A percentile compares a stretch with the other conserved stretches of the same genome.
These are phyloP conservation scores for Maudiozyma turicensis DNA, from an alignment of 805 yeast species.

Conservation along the genomic window DNA sequence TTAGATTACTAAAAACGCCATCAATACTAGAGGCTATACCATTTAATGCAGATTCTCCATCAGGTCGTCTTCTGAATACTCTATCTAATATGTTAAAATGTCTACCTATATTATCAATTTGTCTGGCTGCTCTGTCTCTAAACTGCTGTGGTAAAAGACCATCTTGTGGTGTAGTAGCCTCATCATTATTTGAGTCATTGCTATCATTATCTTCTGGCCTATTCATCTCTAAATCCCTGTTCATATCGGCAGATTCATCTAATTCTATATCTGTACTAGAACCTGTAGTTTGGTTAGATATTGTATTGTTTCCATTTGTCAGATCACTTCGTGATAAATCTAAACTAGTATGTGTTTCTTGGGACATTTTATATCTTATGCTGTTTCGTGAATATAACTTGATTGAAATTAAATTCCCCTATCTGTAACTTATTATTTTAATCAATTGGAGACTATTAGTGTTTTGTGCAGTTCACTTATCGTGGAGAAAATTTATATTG, in stretches of 20 bases:
- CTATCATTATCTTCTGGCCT: conserved; percentile 2
- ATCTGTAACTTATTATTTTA: no score
- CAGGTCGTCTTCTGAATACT: conserved; percentile 21
- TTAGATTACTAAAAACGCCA: conserved; percentile 87
- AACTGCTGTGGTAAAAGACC: conserved; percentile 8
- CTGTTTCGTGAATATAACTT: no score
- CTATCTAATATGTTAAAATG: conserved; percentile 34
- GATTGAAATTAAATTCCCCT: no score
- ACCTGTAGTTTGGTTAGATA: no score
- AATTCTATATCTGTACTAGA: not conserved
- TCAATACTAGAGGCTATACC: conserved; percentile 35
- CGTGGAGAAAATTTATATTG: no score
- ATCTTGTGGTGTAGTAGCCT: not conserved
- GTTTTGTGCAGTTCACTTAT: no score
- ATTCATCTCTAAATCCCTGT: conserved; percentile 3
- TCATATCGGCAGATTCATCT: not conserved
- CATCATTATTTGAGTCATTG: not conserved
- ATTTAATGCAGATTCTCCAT: conserved; percentile 4
- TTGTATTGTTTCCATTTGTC: no score
- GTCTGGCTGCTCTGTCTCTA: conserved; percentile 16
- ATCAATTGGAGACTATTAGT: no score
- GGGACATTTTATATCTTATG: no score
- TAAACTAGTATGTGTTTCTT: no score
- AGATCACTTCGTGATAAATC: no score
- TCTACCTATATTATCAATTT: conserved; percentile 24